A percentile compares a stretch with the other conserved stretches of the same genome.
phyloP scores from a whole-genome alignment of 345 rosid species.

The Murraya paniculata region DNA sequence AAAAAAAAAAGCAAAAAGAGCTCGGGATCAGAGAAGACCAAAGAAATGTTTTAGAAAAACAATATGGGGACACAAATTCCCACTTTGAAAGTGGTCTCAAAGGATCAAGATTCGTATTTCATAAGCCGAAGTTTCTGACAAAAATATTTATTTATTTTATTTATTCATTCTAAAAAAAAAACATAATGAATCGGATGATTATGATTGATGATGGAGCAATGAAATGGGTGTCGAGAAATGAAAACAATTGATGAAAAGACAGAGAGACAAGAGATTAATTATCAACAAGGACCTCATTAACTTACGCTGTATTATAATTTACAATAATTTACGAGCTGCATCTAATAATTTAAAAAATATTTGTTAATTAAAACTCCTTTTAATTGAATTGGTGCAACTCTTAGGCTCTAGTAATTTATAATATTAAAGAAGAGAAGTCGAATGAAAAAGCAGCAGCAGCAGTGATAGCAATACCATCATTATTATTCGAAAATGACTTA shows the following conservation, averaged over 20 bases:
- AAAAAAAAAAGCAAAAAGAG: constrained; percentile 8
- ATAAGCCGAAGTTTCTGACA: constrained; percentile 41
- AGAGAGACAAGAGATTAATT: constrained; percentile 19
- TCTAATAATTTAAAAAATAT: no score
- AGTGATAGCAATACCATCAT: constrained; percentile 18
- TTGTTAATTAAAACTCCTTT: no score
- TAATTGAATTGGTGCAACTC: no score
- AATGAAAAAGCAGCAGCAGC: no score
- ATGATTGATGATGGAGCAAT: neutral
- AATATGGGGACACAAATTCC: constrained; percentile 17
- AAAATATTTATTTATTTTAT: neutral
- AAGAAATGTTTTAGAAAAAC: constrained; percentile 22
- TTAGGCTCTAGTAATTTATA: no score
- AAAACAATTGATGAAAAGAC: neutral
- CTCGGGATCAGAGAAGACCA: constrained; percentile 48
- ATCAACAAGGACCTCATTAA: no score
- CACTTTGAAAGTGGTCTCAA: constrained; percentile 21
- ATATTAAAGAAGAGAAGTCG: neutral
- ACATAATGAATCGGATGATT: no score
- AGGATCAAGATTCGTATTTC: neutral
- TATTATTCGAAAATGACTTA: constrained; percentile 52
- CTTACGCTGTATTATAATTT: no score
- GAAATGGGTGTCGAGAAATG: neutral
- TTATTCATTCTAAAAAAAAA: neutral
- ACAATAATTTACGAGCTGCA: no score